Conservation (phyloP, 495 filamentous ascomycete species). For the Astrocystis sublimbata region DNA sequence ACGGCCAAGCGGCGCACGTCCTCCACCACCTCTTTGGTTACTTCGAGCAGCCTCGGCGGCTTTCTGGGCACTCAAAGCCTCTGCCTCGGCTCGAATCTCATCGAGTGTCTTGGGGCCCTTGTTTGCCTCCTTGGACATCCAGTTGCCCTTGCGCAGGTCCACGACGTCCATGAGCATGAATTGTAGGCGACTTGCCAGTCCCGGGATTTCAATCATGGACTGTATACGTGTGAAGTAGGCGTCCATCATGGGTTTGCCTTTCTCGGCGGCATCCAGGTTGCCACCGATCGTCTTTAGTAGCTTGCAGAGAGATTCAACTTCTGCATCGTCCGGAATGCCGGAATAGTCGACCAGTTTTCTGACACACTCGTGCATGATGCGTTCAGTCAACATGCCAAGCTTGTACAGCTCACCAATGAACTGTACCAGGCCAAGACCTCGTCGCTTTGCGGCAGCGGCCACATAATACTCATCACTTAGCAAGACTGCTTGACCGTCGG, state of each 20-base stretch:
- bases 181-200: conserved; percentile 78
- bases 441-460: conserved; percentile 93
- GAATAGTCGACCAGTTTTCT: conserved; percentile 95
- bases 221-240: conserved; percentile 91
- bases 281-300: conserved; percentile 87
- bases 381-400: conserved; percentile 95
- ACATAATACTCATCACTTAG: conserved; percentile 96
- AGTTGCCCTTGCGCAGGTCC: conserved; percentile 73
- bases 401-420: conserved; percentile 99
- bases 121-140: conserved; percentile 81
- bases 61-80: conserved; percentile 73
- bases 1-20: conserved; percentile 71
- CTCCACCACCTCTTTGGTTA: conserved; percentile 62
- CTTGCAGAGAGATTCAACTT: conserved; percentile 92
- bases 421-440: conserved; percentile 95
- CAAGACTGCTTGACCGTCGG: conserved; percentile 62
- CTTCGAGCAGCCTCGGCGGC: conserved; percentile 61
- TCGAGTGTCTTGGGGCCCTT: conserved; percentile 97
- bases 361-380: conserved; percentile 99
- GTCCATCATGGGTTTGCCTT: conserved; percentile 81
- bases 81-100: conserved; percentile 79
- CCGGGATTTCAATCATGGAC: conserved; percentile 70
- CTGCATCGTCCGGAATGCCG: conserved; percentile 89
- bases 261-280: conserved; percentile 78
- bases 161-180: conserved; percentile 97